Evolutionary conservation across 164 flowering plant genomes (phyloP).

Genomic region (Stephania cephalantha): DNA sequence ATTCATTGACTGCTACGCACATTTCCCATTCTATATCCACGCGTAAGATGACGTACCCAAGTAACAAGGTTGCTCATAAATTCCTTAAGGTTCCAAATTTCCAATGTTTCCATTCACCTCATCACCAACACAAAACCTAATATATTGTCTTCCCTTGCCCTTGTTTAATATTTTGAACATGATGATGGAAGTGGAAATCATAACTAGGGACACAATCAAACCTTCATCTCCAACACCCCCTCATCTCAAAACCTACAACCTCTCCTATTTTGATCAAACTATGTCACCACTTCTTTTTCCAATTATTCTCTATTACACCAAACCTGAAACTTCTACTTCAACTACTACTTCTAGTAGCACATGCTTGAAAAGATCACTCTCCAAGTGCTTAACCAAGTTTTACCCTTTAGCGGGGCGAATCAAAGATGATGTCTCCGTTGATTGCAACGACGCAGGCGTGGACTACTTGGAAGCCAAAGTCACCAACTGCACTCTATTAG

Average conservation of each 20-base stretch:
- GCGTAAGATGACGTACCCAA: no score
- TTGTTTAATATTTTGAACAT: not conserved
- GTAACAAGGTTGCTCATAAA: no score
- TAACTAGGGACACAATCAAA: slow-evolving; percentile 6
- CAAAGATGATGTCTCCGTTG: not conserved
- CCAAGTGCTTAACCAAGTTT: not conserved
- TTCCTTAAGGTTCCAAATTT: no score
- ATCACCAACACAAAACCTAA: no score
- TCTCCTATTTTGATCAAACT: slow-evolving; percentile 3
- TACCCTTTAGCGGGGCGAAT: slow-evolving; percentile 8
- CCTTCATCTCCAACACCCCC: slow-evolving; percentile 23
- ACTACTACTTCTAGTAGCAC: not conserved
- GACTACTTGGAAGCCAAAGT: slow-evolving; percentile 7
- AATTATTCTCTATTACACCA: slow-evolving; percentile 10
- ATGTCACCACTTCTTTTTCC: slow-evolving; percentile 6
- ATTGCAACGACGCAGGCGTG: slow-evolving; percentile 9
- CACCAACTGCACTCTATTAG: not conserved
- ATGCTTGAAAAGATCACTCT: not conserved
- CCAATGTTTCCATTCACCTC: no score
- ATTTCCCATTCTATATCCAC: no score
- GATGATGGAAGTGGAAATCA: slow-evolving; percentile 8
- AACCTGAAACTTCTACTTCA: no score
- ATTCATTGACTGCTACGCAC: no score
- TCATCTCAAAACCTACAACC: slow-evolving; percentile 9
- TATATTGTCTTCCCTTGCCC: no score